Evolutionary conservation across 768 basidiomycete species (phyloP).

Genomic region (Cantharellus cinnabarinus): DNA sequence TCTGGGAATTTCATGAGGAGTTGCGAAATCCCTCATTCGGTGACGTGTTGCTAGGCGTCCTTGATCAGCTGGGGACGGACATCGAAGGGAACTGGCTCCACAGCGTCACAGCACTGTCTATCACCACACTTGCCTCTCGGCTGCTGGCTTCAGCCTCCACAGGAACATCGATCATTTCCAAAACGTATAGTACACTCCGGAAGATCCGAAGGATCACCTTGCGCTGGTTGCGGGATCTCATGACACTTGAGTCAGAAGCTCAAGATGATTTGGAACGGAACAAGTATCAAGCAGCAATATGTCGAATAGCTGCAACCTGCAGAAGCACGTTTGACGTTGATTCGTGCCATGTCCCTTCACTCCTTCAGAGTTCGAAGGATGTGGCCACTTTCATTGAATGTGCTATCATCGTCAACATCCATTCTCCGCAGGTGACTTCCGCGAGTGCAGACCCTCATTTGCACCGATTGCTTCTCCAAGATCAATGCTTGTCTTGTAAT

Average conservation of each 20-base stretch:
- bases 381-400: conserved; percentile 17
- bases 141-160: background rate
- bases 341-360: conserved; percentile 2
- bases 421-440: background rate
- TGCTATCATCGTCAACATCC: conserved; percentile 16
- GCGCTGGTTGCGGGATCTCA: conserved; percentile 20
- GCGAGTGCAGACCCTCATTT: background rate
- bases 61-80: background rate
- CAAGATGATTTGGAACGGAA: conserved; percentile 9
- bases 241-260: conserved; percentile 10
- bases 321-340: conserved; percentile 23
- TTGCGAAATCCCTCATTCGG: background rate
- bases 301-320: conserved; percentile 22
- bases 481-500: background rate
- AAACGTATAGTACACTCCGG: conserved; percentile 10
- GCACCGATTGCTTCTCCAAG: background rate
- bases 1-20: background rate
- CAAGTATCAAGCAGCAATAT: conserved; percentile 13
- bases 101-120: background rate
- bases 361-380: conserved; percentile 14
- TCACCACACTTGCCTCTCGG: background rate
- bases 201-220: conserved; percentile 16
- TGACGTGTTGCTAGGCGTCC: background rate
- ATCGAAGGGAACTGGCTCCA: background rate
- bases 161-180: background rate